phyloP scores from a whole-genome alignment of 2,329 filamentous ascomycete genomes.

The Penicillium sp. region DNA sequence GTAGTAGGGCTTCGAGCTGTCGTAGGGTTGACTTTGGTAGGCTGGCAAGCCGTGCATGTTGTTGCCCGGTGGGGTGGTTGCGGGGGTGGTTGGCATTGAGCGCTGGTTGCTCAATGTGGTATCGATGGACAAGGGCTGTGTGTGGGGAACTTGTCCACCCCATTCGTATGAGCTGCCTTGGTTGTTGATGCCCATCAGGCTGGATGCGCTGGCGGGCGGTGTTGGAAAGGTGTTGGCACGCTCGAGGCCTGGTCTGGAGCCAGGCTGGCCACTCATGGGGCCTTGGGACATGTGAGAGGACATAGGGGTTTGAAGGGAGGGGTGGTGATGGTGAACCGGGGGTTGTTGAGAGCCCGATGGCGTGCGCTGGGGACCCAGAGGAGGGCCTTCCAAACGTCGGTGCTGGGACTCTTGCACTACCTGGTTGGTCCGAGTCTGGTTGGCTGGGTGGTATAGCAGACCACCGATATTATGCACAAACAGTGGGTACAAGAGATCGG shows the following conservation, averaged over 20 bases:
- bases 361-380: slow-evolving; percentile 54
- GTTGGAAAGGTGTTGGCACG: slow-evolving; percentile 91
- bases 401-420: slow-evolving; percentile 82
- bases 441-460: slow-evolving; percentile 83
- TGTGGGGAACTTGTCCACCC: slow-evolving; percentile 62
- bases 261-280: slow-evolving; percentile 59
- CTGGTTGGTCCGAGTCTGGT: slow-evolving; percentile 76
- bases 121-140: slow-evolving; percentile 77
- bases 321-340: slow-evolving; percentile 61
- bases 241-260: slow-evolving; percentile 70
- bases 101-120: slow-evolving; percentile 74
- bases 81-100: slow-evolving; percentile 87
- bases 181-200: slow-evolving; percentile 73
- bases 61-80: slow-evolving; percentile 80
- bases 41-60: slow-evolving; percentile 74
- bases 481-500: slow-evolving; percentile 87
- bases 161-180: slow-evolving; percentile 78
- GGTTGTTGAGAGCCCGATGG: slow-evolving; percentile 65
- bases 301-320: slow-evolving; percentile 63
- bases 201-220: slow-evolving; percentile 87
- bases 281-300: slow-evolving; percentile 63
- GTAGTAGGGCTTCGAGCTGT: slow-evolving; percentile 76
- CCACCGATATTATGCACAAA: slow-evolving; percentile 98
- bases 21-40: slow-evolving; percentile 73
- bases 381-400: slow-evolving; percentile 64